Evolutionary conservation across 1,284 basidiomycete genomes (phyloP), one percentile per base, ranked within the genome.

Genomic region (Somion occarium): DNA sequence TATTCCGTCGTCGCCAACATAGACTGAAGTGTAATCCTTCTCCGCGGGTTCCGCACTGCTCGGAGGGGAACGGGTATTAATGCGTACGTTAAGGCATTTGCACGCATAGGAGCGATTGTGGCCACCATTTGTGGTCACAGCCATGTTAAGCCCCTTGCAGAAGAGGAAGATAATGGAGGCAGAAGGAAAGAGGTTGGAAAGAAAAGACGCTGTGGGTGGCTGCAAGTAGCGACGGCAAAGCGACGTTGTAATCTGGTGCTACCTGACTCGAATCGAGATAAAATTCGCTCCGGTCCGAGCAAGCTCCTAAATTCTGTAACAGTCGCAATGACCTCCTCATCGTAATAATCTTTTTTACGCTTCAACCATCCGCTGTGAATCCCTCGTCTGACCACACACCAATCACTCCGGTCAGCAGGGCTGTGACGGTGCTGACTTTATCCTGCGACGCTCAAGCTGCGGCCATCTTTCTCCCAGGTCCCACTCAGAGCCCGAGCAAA

Each of bases 11-110:
- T 86, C 79, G 19, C 77, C 82, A 51, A 85, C 83, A 63, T 80
- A 82, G 34, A 85, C 71, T 44, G 74, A 72, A 19, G 65, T 65
- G 65, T 80, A 88, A 41, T 76, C 73, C 46, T 73, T 61, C 61
- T 80, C 73, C 56, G 61, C 57, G 37, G 54, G 52, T 25, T 60
- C 59, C 19, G 64, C 55, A 23, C 55, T 26, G 30, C 53, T 49
- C 7, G 56, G 49, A 20, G 58, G 51, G 19, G 63, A 55, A 38
- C 58, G 58, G 13, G 62, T 45, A 20, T 55, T 67, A 54, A 89
- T 75, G 53, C 76, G 78, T 42, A 90, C 73, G 61, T 90, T 90
- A 53, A 90, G 76, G 60, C 87, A 90, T 62, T 72, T 78, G 65
- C 87, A 90, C 46, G 86, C 73, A 66, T 74, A 61, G 45, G 41